These are phyloP conservation scores for Sanghuangporus weigelae DNA, from an alignment of 1,284 basidiomycete genomes.

Conservation along the genomic window DNA sequence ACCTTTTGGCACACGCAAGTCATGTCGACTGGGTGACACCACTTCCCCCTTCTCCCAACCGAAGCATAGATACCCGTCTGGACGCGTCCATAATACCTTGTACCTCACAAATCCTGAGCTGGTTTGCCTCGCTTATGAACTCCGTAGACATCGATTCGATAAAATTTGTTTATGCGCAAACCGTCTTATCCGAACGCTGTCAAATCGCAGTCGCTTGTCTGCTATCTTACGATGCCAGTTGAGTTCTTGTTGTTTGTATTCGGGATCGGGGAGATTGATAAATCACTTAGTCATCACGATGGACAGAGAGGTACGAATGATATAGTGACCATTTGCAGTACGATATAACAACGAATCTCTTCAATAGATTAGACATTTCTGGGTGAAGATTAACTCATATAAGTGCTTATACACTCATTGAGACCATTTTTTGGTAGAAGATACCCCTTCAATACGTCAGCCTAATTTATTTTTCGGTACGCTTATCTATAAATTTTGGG, in stretches of 20 bases:
- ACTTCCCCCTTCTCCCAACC: no score
- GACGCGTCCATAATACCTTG: no score
- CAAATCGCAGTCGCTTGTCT: background rate
- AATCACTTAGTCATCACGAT: slow-evolving; percentile 1
- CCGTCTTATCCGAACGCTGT: background rate
- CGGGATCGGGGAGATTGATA: background rate
- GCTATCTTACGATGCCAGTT: slow-evolving; percentile 6
- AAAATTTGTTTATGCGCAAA: background rate
- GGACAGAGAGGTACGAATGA: slow-evolving; percentile 5
- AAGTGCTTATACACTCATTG: background rate
- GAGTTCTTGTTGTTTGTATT: background rate
- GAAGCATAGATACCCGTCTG: no score
- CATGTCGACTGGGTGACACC: no score
- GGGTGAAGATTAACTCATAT: background rate
- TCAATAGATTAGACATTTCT: background rate
- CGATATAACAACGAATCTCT: background rate
- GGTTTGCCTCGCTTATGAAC: background rate
- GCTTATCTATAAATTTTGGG: background rate
- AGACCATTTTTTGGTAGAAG: background rate
- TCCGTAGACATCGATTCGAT: background rate
- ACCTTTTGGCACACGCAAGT: no score
- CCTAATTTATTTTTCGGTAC: background rate
- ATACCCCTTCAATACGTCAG: background rate
- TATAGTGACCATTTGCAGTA: no score
- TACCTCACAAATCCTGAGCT: no score